These are phyloP conservation scores for Inga oerstediana DNA, from an alignment of 306 rosid genomes.

Conservation along the genomic window DNA sequence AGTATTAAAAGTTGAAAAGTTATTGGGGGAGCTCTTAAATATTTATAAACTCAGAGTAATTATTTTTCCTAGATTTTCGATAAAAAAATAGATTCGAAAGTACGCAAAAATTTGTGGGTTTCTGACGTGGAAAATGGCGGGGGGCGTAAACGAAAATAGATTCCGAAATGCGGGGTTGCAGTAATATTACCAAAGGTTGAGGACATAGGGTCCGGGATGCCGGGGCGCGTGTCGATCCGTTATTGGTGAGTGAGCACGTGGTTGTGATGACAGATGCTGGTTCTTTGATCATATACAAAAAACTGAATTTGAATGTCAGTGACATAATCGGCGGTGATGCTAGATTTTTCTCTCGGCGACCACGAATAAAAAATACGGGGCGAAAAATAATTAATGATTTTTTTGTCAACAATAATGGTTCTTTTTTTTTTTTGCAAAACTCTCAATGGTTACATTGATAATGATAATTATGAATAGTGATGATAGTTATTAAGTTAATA, in stretches of 20 bases:
- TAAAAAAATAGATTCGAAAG: background rate
- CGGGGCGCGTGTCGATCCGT: background rate
- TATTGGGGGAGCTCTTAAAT: conserved; percentile 5
- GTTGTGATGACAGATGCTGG: conserved; percentile 15
- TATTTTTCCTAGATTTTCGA: conserved; percentile 16
- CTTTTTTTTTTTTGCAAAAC: no score
- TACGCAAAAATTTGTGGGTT: background rate
- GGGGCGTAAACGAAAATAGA: conserved; percentile 11
- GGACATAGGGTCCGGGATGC: background rate
- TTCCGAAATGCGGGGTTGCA: background rate
- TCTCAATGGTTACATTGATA: no score
- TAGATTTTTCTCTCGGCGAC: background rate
- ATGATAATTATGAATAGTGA: no score
- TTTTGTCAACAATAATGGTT: no score
- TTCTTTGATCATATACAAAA: background rate
- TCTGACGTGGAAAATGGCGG: conserved; percentile 9
- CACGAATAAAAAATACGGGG: background rate
- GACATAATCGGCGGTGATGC: background rate
- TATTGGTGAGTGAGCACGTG: background rate
- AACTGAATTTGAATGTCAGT: background rate
- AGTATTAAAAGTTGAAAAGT: background rate
- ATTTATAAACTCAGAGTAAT: background rate
- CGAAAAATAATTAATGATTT: no score
- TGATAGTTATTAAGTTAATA: no score
- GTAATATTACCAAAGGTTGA: background rate